A percentile compares a stretch with the other conserved stretches of the same genome.
Conservation (phyloP, 768 basidiomycete species). For the Pulveroboletus sp. region DNA sequence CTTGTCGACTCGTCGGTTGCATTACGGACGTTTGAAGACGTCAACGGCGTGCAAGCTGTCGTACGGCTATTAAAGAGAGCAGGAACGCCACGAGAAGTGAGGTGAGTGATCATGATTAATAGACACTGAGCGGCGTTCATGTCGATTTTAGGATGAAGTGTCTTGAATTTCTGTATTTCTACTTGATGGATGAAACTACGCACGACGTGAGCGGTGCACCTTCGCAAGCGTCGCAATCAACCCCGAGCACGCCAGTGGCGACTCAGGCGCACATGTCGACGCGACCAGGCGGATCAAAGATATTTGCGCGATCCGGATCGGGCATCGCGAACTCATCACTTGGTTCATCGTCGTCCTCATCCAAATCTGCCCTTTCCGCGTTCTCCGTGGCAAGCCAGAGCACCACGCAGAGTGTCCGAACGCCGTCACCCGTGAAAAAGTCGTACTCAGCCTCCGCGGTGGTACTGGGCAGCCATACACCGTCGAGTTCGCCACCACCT, state of each 20-base stretch:
- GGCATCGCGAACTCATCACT: slow-evolving; percentile 18
- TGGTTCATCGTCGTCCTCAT: slow-evolving; percentile 24
- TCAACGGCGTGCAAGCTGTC: slow-evolving; percentile 72
- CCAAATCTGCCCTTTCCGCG: slow-evolving; percentile 40
- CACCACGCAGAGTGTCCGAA: slow-evolving; percentile 23
- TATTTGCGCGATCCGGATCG: slow-evolving; percentile 24
- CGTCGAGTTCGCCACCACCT: slow-evolving; percentile 25
- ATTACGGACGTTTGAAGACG: slow-evolving; percentile 73
- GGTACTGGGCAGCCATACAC: slow-evolving; percentile 18
- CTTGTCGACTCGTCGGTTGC: slow-evolving; percentile 82
- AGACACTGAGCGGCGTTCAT: slow-evolving; percentile 1
- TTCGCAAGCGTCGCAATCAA: slow-evolving; percentile 26
- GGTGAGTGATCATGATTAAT: slow-evolving; percentile 64
- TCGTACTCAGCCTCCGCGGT: slow-evolving; percentile 20
- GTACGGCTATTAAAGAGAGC: slow-evolving; percentile 87
- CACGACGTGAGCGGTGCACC: slow-evolving; percentile 5
- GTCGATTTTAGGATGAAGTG: slow-evolving; percentile 77
- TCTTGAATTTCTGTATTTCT: slow-evolving; percentile 92
- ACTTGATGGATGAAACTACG: slow-evolving; percentile 78
- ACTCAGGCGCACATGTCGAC: slow-evolving; percentile 24
- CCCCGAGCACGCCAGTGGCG: slow-evolving; percentile 30
- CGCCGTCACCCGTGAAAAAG: slow-evolving; percentile 45
- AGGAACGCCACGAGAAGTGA: slow-evolving; percentile 80
- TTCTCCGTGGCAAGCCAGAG: slow-evolving; percentile 33
- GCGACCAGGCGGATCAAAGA: slow-evolving; percentile 18